Conservation (phyloP, 257 asterid genomes). For the Ehretia macrophylla region DNA sequence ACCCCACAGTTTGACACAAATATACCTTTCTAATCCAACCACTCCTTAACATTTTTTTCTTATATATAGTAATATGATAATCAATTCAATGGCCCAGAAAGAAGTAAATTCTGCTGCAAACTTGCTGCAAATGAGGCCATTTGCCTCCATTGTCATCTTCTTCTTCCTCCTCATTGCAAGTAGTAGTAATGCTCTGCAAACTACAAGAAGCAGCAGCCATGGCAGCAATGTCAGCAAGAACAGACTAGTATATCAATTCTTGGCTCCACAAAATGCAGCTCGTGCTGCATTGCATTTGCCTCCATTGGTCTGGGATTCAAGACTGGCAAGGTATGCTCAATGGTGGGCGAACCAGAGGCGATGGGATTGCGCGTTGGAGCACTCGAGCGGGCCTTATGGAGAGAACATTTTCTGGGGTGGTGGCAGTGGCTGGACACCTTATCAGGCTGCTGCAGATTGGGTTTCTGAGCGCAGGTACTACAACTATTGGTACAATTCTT, state of each 20-base stretch:
- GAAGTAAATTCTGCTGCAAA: constrained; percentile 1
- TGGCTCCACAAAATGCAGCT: constrained; percentile 41
- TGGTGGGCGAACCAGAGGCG: constrained; percentile 39
- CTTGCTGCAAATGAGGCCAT: constrained; percentile 12
- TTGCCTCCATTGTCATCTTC: constrained; percentile 13
- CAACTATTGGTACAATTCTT: constrained; percentile 34
- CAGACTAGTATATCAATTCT: constrained; percentile 20
- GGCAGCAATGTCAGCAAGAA: background rate
- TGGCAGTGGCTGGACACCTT: constrained; percentile 36
- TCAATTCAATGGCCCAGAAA: background rate
- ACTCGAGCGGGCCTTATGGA: constrained; percentile 42
- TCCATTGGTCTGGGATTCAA: constrained; percentile 35
- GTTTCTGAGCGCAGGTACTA: constrained; percentile 30
- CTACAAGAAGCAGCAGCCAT: background rate
- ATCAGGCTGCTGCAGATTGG: constrained; percentile 48
- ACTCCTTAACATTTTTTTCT: constrained; percentile 13
- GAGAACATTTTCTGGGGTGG: constrained; percentile 56
- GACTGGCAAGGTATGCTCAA: constrained; percentile 26
- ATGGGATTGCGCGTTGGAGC: constrained; percentile 35
- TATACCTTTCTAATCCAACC: constrained; percentile 17
- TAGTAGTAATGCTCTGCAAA: background rate
- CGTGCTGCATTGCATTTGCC: constrained; percentile 22
- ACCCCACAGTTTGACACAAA: constrained; percentile 25
- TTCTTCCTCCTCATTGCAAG: constrained; percentile 3
- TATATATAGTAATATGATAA: constrained; percentile 8